These are phyloP conservation scores for Fomitiporia mediterranea DNA, from an alignment of 1,284 basidiomycete genomes.

Conservation along the genomic window DNA sequence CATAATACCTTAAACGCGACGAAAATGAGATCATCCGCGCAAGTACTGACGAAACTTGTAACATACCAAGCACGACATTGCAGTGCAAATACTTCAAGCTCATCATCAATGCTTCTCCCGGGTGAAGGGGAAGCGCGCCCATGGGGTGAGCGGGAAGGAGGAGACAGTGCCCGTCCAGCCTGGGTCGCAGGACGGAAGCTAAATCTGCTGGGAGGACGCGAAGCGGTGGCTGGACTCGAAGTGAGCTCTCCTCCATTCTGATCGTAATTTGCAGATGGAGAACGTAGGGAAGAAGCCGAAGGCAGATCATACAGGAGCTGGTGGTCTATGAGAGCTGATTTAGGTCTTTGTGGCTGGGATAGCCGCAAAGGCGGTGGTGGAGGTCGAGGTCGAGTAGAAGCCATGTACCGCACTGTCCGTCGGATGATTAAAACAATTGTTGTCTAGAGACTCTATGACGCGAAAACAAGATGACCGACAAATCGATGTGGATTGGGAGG, in stretches of 20 bases:
- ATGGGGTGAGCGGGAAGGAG: constrained; percentile 48
- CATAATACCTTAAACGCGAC: constrained; percentile 56
- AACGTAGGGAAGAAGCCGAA: constrained; percentile 44
- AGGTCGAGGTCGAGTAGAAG: constrained; percentile 54
- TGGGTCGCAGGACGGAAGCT: constrained; percentile 33
- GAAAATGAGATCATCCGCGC: constrained; percentile 5
- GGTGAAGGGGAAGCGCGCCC: constrained; percentile 62
- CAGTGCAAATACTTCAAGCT: constrained; percentile 69
- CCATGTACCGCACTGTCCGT: background rate
- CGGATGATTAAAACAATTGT: background rate
- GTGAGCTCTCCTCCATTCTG: constrained; percentile 42
- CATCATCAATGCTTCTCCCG: constrained; percentile 45
- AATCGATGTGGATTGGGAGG: no score
- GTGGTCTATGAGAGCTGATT: constrained; percentile 37
- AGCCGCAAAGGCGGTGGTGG: constrained; percentile 60
- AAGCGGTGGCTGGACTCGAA: constrained; percentile 55
- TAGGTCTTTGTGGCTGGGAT: constrained; percentile 38
- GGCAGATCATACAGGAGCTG: constrained; percentile 72
- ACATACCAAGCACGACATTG: constrained; percentile 67
- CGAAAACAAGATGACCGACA: no score
- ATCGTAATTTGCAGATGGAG: constrained; percentile 45
- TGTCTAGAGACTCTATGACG: no score
- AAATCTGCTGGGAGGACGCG: constrained; percentile 45
- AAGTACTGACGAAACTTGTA: constrained; percentile 11
- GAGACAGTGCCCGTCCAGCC: constrained; percentile 15